These are phyloP conservation scores for Kuraishia ogatae DNA, from an alignment of 805 yeast species.

Conservation along the genomic window DNA sequence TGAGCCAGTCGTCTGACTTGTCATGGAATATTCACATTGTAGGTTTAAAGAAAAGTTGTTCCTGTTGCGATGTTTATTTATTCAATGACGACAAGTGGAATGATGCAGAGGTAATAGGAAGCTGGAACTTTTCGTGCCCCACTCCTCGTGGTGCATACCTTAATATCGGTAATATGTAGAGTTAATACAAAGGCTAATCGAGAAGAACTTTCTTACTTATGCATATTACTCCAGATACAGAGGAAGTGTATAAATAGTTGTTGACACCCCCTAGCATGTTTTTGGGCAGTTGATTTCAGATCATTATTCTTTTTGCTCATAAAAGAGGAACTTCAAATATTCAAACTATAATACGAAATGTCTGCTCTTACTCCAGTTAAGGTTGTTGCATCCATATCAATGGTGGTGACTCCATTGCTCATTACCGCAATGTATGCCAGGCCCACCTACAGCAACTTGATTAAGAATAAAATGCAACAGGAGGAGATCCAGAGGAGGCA, in stretches of 20 bases:
- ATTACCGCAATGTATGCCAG: conserved; percentile 11
- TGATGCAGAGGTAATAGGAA: not conserved
- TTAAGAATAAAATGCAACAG: conserved; percentile 22
- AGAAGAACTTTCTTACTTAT: too few species aligned
- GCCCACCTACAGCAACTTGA: conserved; percentile 27
- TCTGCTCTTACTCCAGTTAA: conserved; percentile 3
- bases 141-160: too few species aligned
- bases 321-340: not conserved
- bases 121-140: not conserved
- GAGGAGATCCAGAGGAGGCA: conserved; percentile 20
- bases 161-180: too few species aligned
- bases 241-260: not conserved
- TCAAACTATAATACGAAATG: not conserved
- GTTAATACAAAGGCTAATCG: too few species aligned
- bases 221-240: too few species aligned
- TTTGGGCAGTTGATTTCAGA: too few species aligned
- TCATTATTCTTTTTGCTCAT: too few species aligned
- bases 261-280: not conserved
- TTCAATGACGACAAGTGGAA: not conserved
- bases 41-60: not conserved
- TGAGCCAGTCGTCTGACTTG: not conserved
- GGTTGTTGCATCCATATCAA: not conserved
- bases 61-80: not conserved
- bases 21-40: too few species aligned
- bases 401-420: not conserved